These are phyloP conservation scores for Stagonosporopsis vannaccii DNA, from an alignment of 2,329 filamentous ascomycete genomes.

Conservation along the genomic window DNA sequence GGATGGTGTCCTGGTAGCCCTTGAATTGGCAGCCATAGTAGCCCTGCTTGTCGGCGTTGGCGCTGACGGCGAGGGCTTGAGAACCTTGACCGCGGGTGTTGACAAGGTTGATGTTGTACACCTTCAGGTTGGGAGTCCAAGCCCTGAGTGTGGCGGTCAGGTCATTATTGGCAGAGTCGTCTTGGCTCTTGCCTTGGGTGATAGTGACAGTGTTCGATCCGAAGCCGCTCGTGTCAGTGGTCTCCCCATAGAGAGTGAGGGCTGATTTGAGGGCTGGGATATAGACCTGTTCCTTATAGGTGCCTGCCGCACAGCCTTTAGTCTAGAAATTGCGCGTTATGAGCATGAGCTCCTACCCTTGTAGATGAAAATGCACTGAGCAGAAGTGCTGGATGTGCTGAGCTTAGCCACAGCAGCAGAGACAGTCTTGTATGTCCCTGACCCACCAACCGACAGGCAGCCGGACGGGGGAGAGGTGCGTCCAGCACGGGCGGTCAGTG, in stretches of 20 bases:
- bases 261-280: conserved; percentile 57
- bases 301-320: conserved; percentile 43
- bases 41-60: conserved; percentile 60
- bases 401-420: conserved; percentile 67
- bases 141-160: conserved; percentile 60
- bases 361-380: conserved; percentile 69
- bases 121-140: conserved; percentile 59
- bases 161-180: conserved; percentile 61
- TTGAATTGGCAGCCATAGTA: conserved; percentile 65
- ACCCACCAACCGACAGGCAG: conserved; percentile 58
- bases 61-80: conserved; percentile 63
- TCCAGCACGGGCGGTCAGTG: conserved; percentile 32
- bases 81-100: conserved; percentile 55
- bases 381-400: conserved; percentile 57
- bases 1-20: conserved; percentile 64
- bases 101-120: conserved; percentile 69
- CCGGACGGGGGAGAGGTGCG: conserved; percentile 59
- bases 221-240: conserved; percentile 59
- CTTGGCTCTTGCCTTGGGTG: conserved; percentile 57
- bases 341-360: conserved; percentile 39
- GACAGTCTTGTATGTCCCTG: conserved; percentile 57
- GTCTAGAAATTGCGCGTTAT: background rate
- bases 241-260: conserved; percentile 67
- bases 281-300: conserved; percentile 68
- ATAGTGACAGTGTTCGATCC: conserved; percentile 65